Evolutionary conservation across 768 basidiomycete genomes (phyloP), one percentile per base, ranked within the genome.

Genomic region (Tephrocybe rancida): DNA sequence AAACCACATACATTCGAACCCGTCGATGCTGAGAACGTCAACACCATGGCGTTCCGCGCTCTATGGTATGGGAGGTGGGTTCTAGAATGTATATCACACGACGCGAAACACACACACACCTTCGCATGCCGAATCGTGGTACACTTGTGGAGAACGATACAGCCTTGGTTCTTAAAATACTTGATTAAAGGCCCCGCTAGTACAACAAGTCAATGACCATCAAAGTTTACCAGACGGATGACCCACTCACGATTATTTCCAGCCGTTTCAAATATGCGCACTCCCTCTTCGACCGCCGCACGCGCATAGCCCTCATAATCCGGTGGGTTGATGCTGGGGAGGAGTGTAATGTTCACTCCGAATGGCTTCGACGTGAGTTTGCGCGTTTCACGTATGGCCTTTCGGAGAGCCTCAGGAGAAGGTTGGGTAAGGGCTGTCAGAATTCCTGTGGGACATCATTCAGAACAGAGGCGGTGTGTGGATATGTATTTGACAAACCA

Each of bases 181-280:
- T 82, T 80, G 70, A 97, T 88, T 37, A 95, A 70, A 2, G 85
- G 82, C 16, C 84, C 88, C 32, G 92, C 92, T 93, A 48, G 44
- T 44, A 9, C 39, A 19, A n/a, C n/a, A 32, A 6, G n/a, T 55
- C 29, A 30, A 27, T 24, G 26, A 18, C 32, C 26, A 50, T 29
- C 42, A 30, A 30, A 24, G 35, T 3, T 29, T 3, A 21, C 5
- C 5, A 21, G 39, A 19, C n/a, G 19, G 30, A 50, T 39, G 39
- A 50, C 29, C 14, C 10, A 64, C 88, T 59, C 62, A 92, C 92
- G 91, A 61, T 88, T 94, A 62, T 90, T 92, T 5, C 94, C 95
- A 2, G 95, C 95, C 0, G 95, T 97, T 75, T 97, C 95, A 64
- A 95, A 92, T 38, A 96, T 86, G 62, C 69, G 77, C n/a, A 96